phyloP scores from a whole-genome alignment of 2,329 filamentous ascomycete genomes.

The Phyllosticta citrichinensis region DNA sequence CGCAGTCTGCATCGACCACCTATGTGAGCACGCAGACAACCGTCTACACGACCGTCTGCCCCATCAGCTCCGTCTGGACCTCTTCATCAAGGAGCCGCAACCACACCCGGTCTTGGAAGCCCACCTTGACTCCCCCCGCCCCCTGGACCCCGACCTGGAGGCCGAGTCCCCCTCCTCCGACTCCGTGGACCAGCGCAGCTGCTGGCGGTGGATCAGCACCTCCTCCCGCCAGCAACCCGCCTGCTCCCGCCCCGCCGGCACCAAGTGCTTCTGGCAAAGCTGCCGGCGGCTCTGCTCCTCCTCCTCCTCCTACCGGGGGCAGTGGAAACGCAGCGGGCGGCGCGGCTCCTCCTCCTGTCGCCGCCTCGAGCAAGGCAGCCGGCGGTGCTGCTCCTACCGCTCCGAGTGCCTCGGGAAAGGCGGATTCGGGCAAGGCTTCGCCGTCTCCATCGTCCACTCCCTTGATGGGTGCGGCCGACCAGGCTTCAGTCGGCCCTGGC shows the following conservation, averaged over 20 bases:
- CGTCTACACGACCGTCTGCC: constrained; percentile 13
- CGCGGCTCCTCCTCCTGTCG: not conserved
- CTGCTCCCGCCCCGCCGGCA: not conserved
- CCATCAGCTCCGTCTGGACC: not conserved
- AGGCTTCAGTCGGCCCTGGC: not conserved
- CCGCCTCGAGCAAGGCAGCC: not conserved
- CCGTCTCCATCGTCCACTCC: not conserved
- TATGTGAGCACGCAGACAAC: constrained; percentile 12
- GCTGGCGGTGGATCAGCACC: not conserved
- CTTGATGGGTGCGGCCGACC: not conserved
- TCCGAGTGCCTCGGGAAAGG: not conserved
- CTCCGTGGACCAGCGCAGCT: not conserved
- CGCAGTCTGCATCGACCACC: constrained; percentile 12
- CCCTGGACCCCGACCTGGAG: not conserved
- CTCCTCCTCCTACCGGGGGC: not conserved
- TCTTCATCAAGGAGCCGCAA: not conserved
- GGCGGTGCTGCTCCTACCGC: not conserved
- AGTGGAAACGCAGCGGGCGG: not conserved
- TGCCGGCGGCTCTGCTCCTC: not conserved
- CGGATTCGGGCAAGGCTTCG: not conserved
- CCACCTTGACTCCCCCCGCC: not conserved
- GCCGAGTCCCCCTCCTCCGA: not conserved
- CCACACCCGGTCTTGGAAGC: not conserved
- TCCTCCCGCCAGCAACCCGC: not conserved
- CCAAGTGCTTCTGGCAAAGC: not conserved